Percentiles rank a stretch among this genome's conserved stretches.
Conservation (phyloP, 2,329 filamentous ascomycete species). For the Diaporthe vaccinii region DNA sequence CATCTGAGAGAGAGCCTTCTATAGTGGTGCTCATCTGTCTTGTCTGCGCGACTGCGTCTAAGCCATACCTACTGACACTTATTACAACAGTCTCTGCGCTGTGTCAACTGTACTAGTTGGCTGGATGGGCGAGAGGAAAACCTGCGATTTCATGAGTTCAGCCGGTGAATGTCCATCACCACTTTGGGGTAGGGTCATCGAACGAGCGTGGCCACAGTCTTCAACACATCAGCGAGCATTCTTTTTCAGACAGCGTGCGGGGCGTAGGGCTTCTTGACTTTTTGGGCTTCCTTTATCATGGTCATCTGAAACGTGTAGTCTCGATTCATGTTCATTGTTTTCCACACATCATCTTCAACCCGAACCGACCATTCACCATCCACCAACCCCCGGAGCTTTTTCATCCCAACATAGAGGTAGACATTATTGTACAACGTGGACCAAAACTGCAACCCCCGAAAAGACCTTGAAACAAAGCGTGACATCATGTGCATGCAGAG, state of each 20-base stretch:
- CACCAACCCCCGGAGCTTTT: background rate
- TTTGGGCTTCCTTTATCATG: background rate
- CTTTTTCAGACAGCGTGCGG: background rate
- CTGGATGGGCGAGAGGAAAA: slow-evolving; percentile 63
- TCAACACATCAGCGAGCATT: slow-evolving; percentile 14
- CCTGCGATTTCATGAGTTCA: background rate
- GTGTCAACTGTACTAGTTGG: slow-evolving; percentile 66
- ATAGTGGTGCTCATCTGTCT: background rate
- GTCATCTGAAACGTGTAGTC: slow-evolving; percentile 20
- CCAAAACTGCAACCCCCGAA: background rate
- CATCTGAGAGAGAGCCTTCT: background rate
- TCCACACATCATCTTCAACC: slow-evolving; percentile 25
- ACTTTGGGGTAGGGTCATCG: too few relatives aligned
- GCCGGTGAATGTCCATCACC: background rate
- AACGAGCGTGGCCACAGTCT: background rate
- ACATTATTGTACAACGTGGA: slow-evolving; percentile 30
- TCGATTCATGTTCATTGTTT: slow-evolving; percentile 26
- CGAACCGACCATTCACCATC: background rate
- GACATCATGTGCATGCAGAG: slow-evolving; percentile 16
- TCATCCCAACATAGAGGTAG: slow-evolving; percentile 18
- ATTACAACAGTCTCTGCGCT: slow-evolving; percentile 55
- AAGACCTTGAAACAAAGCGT: slow-evolving; percentile 12
- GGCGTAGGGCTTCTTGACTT: background rate
- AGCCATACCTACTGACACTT: background rate
- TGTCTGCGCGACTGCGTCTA: background rate